phyloP scores from a whole-genome alignment of 129 eudicot genomes.

The Tanacetum coccineum region DNA sequence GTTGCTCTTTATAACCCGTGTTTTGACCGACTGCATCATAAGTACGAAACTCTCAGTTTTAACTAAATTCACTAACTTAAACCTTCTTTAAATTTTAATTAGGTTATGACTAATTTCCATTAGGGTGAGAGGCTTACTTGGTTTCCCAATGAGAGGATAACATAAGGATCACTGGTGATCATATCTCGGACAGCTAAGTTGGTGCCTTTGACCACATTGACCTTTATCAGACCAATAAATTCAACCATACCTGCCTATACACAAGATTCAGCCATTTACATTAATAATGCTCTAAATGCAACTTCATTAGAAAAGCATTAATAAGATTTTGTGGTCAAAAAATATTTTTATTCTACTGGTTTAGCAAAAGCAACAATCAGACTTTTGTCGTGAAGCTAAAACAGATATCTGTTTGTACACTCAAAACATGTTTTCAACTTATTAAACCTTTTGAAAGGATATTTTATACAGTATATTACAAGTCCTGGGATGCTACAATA shows the following conservation, averaged over 20 bases:
- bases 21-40: constrained; percentile 75
- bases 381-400: background rate
- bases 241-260: constrained; percentile 98
- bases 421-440: background rate
- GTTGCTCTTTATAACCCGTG: constrained; percentile 83
- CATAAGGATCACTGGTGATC: constrained; percentile 91
- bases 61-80: background rate
- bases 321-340: background rate
- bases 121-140: constrained; percentile 46
- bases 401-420: background rate
- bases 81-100: background rate
- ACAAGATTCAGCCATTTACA: constrained; percentile 18
- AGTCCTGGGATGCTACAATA: background rate
- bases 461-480: background rate
- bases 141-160: constrained; percentile 70
- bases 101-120: constrained; percentile 1
- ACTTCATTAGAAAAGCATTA: background rate
- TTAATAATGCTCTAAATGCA: constrained; percentile 13
- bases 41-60: background rate
- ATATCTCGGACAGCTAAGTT: constrained; percentile 83
- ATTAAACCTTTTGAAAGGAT: background rate
- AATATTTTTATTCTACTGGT: background rate
- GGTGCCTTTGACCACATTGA: constrained; percentile 87
- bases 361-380: background rate
- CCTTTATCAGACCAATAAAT: constrained; percentile 88